These are phyloP conservation scores for Monosporascus ibericus DNA, from an alignment of 2,329 filamentous ascomycete genomes.

Conservation along the genomic window DNA sequence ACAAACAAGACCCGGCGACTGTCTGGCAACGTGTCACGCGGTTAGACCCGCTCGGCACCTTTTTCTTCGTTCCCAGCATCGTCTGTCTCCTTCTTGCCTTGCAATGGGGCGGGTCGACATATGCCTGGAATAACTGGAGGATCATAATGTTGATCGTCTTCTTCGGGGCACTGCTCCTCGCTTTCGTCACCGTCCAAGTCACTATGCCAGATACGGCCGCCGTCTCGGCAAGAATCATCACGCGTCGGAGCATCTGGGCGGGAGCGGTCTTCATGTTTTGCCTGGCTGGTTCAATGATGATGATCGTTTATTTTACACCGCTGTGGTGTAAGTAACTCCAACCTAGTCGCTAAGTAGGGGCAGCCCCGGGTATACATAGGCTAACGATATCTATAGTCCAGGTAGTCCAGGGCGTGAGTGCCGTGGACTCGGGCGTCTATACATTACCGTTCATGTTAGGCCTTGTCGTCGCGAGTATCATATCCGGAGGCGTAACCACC, in stretches of 20 bases:
- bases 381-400: constrained; percentile 33
- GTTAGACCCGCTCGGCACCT: constrained; percentile 50
- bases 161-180: constrained; percentile 38
- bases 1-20: constrained; percentile 11
- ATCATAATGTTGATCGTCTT: constrained; percentile 49
- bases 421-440: constrained; percentile 50
- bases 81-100: constrained; percentile 56
- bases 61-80: constrained; percentile 53
- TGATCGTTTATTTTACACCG: constrained; percentile 48
- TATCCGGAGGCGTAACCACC: constrained; percentile 42
- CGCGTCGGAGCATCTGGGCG: constrained; percentile 47
- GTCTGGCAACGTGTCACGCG: constrained; percentile 40
- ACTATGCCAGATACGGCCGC: constrained; percentile 50
- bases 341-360: not conserved
- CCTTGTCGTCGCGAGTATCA: constrained; percentile 45
- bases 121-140: constrained; percentile 46
- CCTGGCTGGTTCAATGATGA: constrained; percentile 40
- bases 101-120: constrained; percentile 51
- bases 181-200: constrained; percentile 47
- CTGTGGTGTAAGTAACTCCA: constrained; percentile 37
- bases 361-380: not conserved
- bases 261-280: constrained; percentile 28
- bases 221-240: constrained; percentile 48
- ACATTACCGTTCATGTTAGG: constrained; percentile 52
- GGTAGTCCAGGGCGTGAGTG: constrained; percentile 45